Evolutionary conservation across 2,329 filamentous ascomycete species (phyloP).

Genomic region (Neocucurbitaria cava): DNA sequence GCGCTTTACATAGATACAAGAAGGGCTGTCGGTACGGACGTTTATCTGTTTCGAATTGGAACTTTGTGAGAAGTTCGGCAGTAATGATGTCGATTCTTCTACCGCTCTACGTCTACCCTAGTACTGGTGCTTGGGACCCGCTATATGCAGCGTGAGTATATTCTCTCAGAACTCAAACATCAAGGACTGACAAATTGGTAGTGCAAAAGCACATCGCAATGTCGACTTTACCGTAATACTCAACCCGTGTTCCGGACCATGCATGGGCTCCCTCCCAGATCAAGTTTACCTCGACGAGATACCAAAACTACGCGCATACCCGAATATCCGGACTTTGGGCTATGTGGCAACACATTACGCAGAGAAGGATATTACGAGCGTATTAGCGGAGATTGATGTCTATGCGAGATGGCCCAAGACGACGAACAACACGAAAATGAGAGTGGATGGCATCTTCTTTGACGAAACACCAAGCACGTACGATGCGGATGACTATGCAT

Average conservation of each 20-base stretch:
- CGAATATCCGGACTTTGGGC: constrained; percentile 59
- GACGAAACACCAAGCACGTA: constrained; percentile 56
- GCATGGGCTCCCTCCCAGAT: constrained; percentile 35
- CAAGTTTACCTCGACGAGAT: constrained; percentile 48
- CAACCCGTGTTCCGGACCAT: constrained; percentile 55
- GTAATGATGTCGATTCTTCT: constrained; percentile 52
- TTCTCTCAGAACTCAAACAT: not conserved
- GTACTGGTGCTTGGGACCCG: constrained; percentile 56
- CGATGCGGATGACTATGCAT: constrained; percentile 23
- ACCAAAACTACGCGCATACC: constrained; percentile 49
- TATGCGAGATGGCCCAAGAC: constrained; percentile 57
- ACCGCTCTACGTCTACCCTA: constrained; percentile 61
- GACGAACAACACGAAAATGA: constrained; percentile 47
- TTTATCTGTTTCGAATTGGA: not conserved
- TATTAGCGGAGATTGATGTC: constrained; percentile 53
- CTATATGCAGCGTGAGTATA: constrained; percentile 54
- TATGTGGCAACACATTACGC: constrained; percentile 62
- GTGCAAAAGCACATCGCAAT: constrained; percentile 44
- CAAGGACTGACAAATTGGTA: constrained; percentile 4
- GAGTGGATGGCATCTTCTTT: constrained; percentile 60
- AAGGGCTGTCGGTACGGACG: not conserved
- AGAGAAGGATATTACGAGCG: constrained; percentile 30
- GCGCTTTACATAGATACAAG: not conserved
- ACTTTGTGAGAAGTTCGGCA: not conserved
- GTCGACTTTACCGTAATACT: constrained; percentile 61